Percentiles rank a stretch among this genome's conserved stretches.
Evolutionary conservation across 768 basidiomycete species (phyloP).

Genomic region (Leccinum uliginosum): DNA sequence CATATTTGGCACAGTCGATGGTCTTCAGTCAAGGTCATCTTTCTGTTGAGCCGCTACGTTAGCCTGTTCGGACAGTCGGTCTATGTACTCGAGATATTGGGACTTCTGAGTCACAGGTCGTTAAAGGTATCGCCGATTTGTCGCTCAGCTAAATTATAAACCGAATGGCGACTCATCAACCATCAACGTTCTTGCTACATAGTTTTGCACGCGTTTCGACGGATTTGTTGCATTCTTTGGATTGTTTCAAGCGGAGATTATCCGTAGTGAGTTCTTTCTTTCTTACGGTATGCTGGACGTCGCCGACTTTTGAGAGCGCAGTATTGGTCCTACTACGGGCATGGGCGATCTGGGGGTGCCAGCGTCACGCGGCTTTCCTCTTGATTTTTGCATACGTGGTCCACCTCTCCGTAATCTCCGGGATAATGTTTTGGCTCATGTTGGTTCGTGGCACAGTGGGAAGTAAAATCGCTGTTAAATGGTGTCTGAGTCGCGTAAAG

Average conservation of each 20-base stretch:
- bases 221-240: not conserved
- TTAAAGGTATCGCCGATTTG: not conserved
- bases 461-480: no score
- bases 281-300: not conserved
- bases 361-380: not conserved
- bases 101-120: conserved; percentile 11
- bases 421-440: not conserved
- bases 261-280: not conserved
- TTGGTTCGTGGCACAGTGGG: fast-evolving
- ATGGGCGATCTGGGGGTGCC: not conserved
- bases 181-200: no score
- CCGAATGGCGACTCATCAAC: not conserved
- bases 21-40: conserved; percentile 7
- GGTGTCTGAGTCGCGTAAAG: no score
- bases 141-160: not conserved
- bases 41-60: conserved; percentile 15
- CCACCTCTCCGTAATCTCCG: not conserved
- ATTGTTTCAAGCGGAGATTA: not conserved
- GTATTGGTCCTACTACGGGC: not conserved
- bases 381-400: not conserved
- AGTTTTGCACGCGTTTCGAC: not conserved
- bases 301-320: not conserved
- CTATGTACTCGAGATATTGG: conserved; percentile 8
- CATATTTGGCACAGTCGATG: conserved; percentile 5
- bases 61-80: conserved; percentile 7